These are phyloP conservation scores for Aspergillus uvarum DNA, from an alignment of 2,329 filamentous ascomycete genomes.

Conservation along the genomic window DNA sequence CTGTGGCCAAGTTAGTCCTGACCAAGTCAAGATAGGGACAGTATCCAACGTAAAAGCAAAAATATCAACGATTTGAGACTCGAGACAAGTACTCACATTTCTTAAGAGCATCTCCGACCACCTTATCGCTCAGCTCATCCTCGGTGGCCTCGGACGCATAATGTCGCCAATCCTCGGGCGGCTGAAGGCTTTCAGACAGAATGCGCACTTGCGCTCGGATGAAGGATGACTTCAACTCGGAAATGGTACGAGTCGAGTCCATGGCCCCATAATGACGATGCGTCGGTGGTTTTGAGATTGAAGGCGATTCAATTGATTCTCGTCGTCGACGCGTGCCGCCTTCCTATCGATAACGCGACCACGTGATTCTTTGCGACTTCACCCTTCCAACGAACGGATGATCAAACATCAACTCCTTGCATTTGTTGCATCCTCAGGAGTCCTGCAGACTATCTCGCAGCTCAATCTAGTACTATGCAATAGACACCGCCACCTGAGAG, in stretches of 20 bases:
- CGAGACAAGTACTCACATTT: slow-evolving; percentile 43
- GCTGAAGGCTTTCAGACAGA: slow-evolving; percentile 49
- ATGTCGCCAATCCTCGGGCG: slow-evolving; percentile 49
- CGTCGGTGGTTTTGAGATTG: background rate
- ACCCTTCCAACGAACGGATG: background rate
- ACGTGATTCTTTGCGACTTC: slow-evolving; percentile 13
- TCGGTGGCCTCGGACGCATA: slow-evolving; percentile 44
- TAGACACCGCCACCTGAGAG: background rate
- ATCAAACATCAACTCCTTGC: background rate
- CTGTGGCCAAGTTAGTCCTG: slow-evolving; percentile 28
- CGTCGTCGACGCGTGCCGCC: slow-evolving; percentile 1
- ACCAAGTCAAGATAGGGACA: background rate
- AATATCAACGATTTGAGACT: background rate
- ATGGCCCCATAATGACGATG: slow-evolving; percentile 28
- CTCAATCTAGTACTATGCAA: background rate
- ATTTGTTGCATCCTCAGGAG: background rate
- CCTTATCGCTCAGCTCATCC: slow-evolving; percentile 49
- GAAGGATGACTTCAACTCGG: slow-evolving; percentile 53
- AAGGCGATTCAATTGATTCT: background rate
- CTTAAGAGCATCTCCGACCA: slow-evolving; percentile 51
- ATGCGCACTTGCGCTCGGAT: slow-evolving; percentile 53
- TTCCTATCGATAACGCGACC: slow-evolving; percentile 16
- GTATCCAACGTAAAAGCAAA: background rate
- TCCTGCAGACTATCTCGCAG: background rate
- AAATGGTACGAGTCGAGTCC: slow-evolving; percentile 46